Conservation (phyloP, 2,329 filamentous ascomycete genomes). For the Pleochaeta shiraiana region DNA sequence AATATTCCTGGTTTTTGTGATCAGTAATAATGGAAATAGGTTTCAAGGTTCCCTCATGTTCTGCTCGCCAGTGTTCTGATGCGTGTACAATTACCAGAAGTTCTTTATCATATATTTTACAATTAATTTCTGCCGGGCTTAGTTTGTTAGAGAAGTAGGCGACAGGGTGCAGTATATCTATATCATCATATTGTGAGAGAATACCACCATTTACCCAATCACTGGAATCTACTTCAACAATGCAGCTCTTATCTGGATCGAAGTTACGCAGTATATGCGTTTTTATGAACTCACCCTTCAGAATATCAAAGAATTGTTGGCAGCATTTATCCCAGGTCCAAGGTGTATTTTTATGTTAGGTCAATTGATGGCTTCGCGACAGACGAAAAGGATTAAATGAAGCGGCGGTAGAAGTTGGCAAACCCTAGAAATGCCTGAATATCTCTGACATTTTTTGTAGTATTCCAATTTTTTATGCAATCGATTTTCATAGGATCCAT, state of each 20-base stretch:
- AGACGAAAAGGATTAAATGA: not conserved
- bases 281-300: not conserved
- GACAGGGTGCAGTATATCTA: not conserved
- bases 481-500: not conserved
- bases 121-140: not conserved
- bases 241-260: not conserved
- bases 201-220: not conserved
- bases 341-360: not conserved
- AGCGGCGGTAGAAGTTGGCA: no score
- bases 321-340: not conserved
- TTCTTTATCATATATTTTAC: slow-evolving; percentile 1
- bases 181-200: not conserved
- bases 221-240: not conserved
- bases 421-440: not conserved
- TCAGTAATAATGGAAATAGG: not conserved
- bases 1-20: slow-evolving; percentile 6
- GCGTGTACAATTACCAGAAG: not conserved
- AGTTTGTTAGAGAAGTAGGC: not conserved
- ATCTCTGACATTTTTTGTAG: not conserved
- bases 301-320: not conserved
- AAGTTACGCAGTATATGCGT: not conserved
- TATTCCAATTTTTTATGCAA: not conserved
- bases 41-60: not conserved
- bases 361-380: not conserved
- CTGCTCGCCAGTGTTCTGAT: not conserved